phyloP scores from a whole-genome alignment of 192 early-diverging fungal genomes.

The Podila horticola region DNA sequence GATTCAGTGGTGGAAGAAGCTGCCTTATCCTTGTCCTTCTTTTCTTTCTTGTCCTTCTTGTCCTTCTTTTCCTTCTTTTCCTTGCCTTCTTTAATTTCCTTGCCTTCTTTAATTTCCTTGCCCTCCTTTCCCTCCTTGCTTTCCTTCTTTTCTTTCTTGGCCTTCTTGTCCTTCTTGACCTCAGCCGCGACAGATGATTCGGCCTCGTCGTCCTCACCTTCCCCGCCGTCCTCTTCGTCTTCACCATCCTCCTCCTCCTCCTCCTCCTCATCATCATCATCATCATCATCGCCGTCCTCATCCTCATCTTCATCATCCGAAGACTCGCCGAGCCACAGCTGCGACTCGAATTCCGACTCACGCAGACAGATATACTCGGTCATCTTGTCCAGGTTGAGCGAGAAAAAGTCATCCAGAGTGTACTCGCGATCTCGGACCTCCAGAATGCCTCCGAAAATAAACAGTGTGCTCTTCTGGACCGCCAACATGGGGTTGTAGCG shows the following conservation, averaged over 20 bases:
- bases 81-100: slow-evolving; percentile 20
- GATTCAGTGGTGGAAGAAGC: slow-evolving; percentile 17
- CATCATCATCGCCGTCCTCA: slow-evolving; percentile 58
- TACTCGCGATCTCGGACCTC: slow-evolving; percentile 71
- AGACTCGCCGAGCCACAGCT: slow-evolving; percentile 62
- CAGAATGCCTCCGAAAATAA: slow-evolving; percentile 73
- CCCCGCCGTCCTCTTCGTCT: slow-evolving; percentile 21
- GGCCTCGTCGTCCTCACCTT: slow-evolving; percentile 12
- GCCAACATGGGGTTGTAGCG: slow-evolving; percentile 78
- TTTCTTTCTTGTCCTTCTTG: slow-evolving; percentile 33
- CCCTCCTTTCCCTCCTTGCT: slow-evolving; percentile 19
- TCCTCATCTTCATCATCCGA: slow-evolving; percentile 58
- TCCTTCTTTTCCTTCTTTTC: slow-evolving; percentile 46
- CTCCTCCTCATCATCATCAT: slow-evolving; percentile 53
- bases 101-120: slow-evolving; percentile 17
- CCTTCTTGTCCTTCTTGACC: slow-evolving; percentile 19
- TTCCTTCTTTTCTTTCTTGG: slow-evolving; percentile 17
- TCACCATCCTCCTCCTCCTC: slow-evolving; percentile 63
- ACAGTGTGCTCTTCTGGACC: slow-evolving; percentile 62
- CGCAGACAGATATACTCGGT: slow-evolving; percentile 64
- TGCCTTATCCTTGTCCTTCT: slow-evolving; percentile 46
- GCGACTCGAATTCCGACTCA: slow-evolving; percentile 56
- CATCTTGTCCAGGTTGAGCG: slow-evolving; percentile 73
- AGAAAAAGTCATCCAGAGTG: slow-evolving; percentile 71
- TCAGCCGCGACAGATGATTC: slow-evolving; percentile 8